Evolutionary conservation across 768 basidiomycete species (phyloP), one percentile per base, ranked within the genome.

Genomic region (Neoboletus brunneissimus): DNA sequence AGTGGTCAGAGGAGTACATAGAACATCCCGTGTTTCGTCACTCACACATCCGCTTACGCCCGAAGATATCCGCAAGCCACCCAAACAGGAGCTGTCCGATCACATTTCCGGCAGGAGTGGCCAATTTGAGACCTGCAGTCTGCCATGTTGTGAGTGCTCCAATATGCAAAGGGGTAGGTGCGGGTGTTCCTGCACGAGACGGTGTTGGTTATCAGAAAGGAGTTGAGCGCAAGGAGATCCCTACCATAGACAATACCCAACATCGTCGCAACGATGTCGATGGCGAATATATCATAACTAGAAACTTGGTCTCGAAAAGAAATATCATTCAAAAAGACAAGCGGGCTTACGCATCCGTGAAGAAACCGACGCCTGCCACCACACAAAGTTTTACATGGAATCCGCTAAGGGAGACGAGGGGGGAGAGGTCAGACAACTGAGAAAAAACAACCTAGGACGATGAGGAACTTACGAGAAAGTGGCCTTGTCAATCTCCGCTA

Each of bases 231-330:
- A 45, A 11, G 27, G 25, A 27, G 27, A 12, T 12, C 4, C 6
- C 12, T 18, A 18, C 0, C 8, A 18, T 93, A 94, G 44, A 94
- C 85, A 63, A 87, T 86, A 10, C 88, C 89, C 52, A 95, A 70
- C 89, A 94, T 93, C 0, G 77, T 79, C 0, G 86, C 84, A 0
- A 85, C 90, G 51, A 94, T 88, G 70, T 84, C 89, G 72, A 94
- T 94, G 23, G 90, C 87, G 66, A 94, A 95, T 57, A 94, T 85
- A 61, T 91, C 90, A 62, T 89, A 89, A 13, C 66, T 67, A 51
- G 45, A 25, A 31, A 22, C 22, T 32, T 51, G 29, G 27, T 41
- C 3, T 0, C 15, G 16, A 9, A 22, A 45, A 13, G 12, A 11
- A 27, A 9, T 20, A 20, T 4, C 18, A 16, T n/a, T 22, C 15